Evolutionary conservation across 1,284 basidiomycete genomes (phyloP).

Genomic region (Apiotrichum montevideense): DNA sequence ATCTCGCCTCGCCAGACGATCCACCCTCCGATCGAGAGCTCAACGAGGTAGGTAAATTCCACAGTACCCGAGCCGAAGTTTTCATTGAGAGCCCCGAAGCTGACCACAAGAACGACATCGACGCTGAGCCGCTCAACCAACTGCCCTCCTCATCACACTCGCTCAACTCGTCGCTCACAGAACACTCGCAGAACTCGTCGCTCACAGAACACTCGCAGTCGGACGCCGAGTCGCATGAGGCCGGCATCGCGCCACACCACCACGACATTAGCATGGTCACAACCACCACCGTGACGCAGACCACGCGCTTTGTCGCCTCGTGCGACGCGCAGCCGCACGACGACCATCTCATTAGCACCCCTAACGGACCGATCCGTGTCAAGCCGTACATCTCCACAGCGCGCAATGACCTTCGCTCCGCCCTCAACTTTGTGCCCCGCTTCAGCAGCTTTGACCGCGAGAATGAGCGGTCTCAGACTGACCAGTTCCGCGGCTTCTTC

Average conservation of each 20-base stretch:
- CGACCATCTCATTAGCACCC: conserved; percentile 26
- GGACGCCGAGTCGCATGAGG: background rate
- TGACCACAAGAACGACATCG: no score
- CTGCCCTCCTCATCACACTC: background rate
- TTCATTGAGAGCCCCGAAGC: no score
- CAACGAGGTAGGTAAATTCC: no score
- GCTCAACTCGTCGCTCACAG: background rate
- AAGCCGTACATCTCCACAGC: conserved; percentile 40
- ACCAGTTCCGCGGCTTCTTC: conserved; percentile 92
- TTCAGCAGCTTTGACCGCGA: conserved; percentile 75
- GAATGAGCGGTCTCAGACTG: conserved; percentile 62
- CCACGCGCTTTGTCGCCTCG: background rate
- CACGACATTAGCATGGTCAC: conserved; percentile 1
- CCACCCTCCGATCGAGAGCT: no score
- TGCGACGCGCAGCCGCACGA: background rate
- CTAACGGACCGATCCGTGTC: conserved; percentile 35
- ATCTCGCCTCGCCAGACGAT: no score
- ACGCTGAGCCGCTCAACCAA: no score
- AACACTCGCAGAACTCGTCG: no score
- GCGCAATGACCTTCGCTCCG: conserved; percentile 50
- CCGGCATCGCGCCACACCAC: background rate
- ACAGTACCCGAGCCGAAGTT: no score
- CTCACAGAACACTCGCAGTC: background rate
- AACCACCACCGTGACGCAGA: background rate
- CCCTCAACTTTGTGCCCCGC: conserved; percentile 76